phyloP scores from a whole-genome alignment of 2,329 filamentous ascomycete genomes.

The Amylocarpus encephaloides region DNA sequence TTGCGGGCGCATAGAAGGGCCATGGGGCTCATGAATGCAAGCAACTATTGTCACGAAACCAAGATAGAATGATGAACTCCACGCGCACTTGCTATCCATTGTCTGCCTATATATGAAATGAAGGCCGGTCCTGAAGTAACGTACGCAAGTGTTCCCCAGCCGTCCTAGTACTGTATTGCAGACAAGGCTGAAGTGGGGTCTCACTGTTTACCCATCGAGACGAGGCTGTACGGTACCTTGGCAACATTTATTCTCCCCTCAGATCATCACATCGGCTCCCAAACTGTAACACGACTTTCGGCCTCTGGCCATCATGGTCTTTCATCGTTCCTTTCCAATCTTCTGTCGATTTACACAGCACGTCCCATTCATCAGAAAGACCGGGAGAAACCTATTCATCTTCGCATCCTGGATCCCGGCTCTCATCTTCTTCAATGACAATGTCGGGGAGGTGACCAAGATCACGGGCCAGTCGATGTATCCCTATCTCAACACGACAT shows the following conservation, averaged over 20 bases:
- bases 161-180: no score
- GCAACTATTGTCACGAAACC: background rate
- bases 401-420: conserved; percentile 57
- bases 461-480: conserved; percentile 67
- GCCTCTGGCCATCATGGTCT: conserved; percentile 16
- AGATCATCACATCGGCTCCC: background rate
- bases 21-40: conserved; percentile 14
- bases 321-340: conserved; percentile 17
- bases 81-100: no score
- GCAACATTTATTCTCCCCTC: background rate
- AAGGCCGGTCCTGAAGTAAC: no score
- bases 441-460: conserved; percentile 51
- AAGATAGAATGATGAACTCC: background rate
- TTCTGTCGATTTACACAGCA: conserved; percentile 10
- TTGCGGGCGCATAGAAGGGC: conserved; percentile 28
- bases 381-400: conserved; percentile 43
- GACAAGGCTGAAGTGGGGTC: no score
- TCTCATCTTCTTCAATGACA: conserved; percentile 53
- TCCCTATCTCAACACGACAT: conserved; percentile 65
- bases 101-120: no score
- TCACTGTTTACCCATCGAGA: background rate
- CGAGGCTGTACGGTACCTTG: background rate
- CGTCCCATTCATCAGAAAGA: conserved; percentile 24
- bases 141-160: no score
- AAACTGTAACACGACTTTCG: background rate